phyloP scores from a whole-genome alignment of 2,329 filamentous ascomycete species.

The Xylaria sp. region DNA sequence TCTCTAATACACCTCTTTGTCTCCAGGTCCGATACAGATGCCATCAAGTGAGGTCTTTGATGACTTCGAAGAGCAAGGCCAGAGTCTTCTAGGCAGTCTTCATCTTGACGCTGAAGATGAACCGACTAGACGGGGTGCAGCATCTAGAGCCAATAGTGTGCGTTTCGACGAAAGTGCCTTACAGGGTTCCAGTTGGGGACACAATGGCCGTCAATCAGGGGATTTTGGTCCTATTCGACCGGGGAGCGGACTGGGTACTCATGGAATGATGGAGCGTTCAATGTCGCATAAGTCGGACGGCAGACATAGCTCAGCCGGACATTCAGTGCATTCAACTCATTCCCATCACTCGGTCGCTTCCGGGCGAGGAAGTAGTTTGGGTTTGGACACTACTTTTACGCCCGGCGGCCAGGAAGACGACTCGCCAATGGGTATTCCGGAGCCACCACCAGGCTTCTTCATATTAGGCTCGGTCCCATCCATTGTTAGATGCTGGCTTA shows the following conservation, averaged over 20 bases:
- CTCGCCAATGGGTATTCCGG: constrained; percentile 76
- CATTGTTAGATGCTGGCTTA: constrained; percentile 96
- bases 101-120: constrained; percentile 90
- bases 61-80: constrained; percentile 87
- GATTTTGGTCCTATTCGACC: constrained; percentile 83
- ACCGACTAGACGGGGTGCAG: constrained; percentile 82
- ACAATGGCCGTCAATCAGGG: constrained; percentile 81
- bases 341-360: constrained; percentile 77
- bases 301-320: constrained; percentile 90
- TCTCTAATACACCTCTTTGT: constrained; percentile 9
- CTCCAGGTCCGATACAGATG: constrained; percentile 78
- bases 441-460: constrained; percentile 84
- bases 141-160: constrained; percentile 95
- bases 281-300: constrained; percentile 97
- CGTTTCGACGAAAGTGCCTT: constrained; percentile 96
- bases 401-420: constrained; percentile 71
- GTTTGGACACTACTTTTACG: constrained; percentile 77
- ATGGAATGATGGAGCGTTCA: constrained; percentile 87
- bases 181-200: constrained; percentile 85
- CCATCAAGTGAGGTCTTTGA: constrained; percentile 87
- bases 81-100: constrained; percentile 80
- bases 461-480: constrained; percentile 89
- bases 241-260: constrained; percentile 79
- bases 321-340: constrained; percentile 74
- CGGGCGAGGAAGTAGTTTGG: constrained; percentile 87